Conservation (phyloP, 1,139 yeast genomes). For the Lodderomyces pseudojiufengensis region DNA sequence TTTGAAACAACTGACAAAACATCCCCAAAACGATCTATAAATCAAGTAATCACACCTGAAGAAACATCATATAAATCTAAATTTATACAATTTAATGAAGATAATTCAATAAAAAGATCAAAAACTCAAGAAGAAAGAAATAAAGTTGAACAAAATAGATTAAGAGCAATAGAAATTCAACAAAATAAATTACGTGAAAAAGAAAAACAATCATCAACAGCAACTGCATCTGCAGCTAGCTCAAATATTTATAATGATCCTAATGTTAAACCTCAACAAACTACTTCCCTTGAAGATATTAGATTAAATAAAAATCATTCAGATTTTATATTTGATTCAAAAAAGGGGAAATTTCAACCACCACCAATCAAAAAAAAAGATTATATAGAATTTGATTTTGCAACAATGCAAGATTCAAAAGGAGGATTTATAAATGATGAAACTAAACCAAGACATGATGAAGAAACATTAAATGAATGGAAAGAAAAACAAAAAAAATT, state of each 20-base stretch:
- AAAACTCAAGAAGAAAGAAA: conserved; percentile 51
- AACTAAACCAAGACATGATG: conserved; percentile 26
- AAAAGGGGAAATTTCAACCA: conserved; percentile 18
- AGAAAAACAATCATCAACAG: conserved; percentile 12
- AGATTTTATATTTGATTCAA: conserved; percentile 8
- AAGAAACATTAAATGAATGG: conserved; percentile 67
- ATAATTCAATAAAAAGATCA: conserved; percentile 17
- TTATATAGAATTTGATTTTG: conserved; percentile 88
- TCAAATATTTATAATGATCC: conserved; percentile 12
- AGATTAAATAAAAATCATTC: conserved; percentile 13
- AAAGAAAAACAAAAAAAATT: conserved; percentile 53
- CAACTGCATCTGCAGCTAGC: too few species aligned
- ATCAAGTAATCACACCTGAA: conserved; percentile 12
- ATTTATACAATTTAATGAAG: conserved; percentile 13
- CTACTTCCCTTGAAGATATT: conserved; percentile 8
- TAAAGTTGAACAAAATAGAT: conserved; percentile 55
- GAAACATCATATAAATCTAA: conserved; percentile 13
- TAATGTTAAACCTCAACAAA: conserved; percentile 9
- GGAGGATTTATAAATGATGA: conserved; percentile 76
- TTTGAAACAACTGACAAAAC: conserved; percentile 2
- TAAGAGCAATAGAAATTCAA: conserved; percentile 53
- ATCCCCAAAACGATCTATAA: conserved; percentile 9
- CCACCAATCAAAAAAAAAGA: conserved; percentile 56
- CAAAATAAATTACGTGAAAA: conserved; percentile 30
- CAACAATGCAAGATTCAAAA: conserved; percentile 81